Evolutionary conservation across 2,329 filamentous ascomycete genomes (phyloP).

Genomic region (Penicillium nordicum): DNA sequence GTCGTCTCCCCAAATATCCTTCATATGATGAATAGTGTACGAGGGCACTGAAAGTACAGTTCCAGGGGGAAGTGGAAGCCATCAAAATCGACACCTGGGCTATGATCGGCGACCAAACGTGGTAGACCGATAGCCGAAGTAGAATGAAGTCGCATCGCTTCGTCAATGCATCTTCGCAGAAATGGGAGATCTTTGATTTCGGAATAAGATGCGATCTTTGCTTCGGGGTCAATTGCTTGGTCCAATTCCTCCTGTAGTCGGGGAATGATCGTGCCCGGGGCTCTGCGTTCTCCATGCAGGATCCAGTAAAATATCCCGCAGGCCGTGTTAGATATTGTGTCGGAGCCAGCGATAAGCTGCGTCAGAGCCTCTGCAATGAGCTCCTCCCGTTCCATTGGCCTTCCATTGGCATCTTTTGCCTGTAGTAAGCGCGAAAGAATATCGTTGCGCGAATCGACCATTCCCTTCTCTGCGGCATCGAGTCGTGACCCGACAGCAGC

Average conservation of each 20-base stretch:
- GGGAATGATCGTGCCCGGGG: constrained; percentile 14
- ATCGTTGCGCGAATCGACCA: constrained; percentile 23
- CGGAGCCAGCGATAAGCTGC: constrained; percentile 35
- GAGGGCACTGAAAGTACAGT: constrained; percentile 40
- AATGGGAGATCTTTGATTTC: constrained; percentile 29
- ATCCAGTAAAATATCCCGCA: constrained; percentile 25
- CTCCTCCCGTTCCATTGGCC: constrained; percentile 28
- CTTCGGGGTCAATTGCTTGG: constrained; percentile 14
- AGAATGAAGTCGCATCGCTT: constrained; percentile 32
- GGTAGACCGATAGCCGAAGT: constrained; percentile 26
- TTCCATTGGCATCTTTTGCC: constrained; percentile 28
- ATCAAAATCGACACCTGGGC: constrained; percentile 13
- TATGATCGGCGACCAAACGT: constrained; percentile 24
- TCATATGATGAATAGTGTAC: constrained; percentile 42
- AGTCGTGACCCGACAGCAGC: constrained; percentile 16
- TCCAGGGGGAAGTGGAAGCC: constrained; percentile 25
- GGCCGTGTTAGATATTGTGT: constrained; percentile 34
- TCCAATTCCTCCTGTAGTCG: constrained; percentile 23
- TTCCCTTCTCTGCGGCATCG: constrained; percentile 14
- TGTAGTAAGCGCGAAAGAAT: constrained; percentile 32
- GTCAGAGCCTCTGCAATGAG: constrained; percentile 34
- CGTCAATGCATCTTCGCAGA: constrained; percentile 30
- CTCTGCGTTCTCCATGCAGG: constrained; percentile 25
- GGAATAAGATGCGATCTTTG: constrained; percentile 10
- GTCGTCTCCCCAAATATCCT: constrained; percentile 41